Evolutionary conservation across 2,329 filamentous ascomycete species (phyloP).

Genomic region (Diaporthe caulivora): DNA sequence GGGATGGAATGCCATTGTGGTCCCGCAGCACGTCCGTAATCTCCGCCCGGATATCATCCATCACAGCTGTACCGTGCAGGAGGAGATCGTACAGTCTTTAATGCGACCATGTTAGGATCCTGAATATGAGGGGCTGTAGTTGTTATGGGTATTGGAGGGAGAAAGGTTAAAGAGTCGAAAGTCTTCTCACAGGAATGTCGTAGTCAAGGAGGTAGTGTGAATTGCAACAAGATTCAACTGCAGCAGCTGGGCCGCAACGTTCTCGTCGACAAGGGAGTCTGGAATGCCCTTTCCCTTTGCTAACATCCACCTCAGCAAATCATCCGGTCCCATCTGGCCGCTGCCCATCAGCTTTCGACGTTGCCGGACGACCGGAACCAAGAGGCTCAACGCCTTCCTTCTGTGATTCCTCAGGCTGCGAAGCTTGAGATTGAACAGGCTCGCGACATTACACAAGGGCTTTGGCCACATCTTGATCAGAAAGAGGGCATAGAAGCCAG

Average conservation of each 20-base stretch:
- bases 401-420: not conserved
- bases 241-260: not conserved
- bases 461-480: not conserved
- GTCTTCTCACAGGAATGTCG: not conserved
- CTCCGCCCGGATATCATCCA: not conserved
- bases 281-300: not conserved
- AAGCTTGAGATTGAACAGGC: not conserved
- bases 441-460: not conserved
- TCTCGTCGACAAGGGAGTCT: not conserved
- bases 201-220: not conserved
- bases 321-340: not conserved
- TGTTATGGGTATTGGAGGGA: not conserved
- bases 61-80: not conserved
- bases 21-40: not conserved
- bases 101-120: not conserved
- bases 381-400: not conserved
- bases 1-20: not conserved
- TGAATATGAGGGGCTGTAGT: not conserved
- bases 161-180: not conserved
- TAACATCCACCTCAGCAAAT: not conserved
- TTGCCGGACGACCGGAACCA: not conserved
- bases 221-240: not conserved
- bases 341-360: not conserved
- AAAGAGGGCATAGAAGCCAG: not conserved
- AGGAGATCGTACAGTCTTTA: not conserved